Base-by-base conservation (phyloP, 164 flowering plant genomes). In the Nymphaea colorata region DNA sequence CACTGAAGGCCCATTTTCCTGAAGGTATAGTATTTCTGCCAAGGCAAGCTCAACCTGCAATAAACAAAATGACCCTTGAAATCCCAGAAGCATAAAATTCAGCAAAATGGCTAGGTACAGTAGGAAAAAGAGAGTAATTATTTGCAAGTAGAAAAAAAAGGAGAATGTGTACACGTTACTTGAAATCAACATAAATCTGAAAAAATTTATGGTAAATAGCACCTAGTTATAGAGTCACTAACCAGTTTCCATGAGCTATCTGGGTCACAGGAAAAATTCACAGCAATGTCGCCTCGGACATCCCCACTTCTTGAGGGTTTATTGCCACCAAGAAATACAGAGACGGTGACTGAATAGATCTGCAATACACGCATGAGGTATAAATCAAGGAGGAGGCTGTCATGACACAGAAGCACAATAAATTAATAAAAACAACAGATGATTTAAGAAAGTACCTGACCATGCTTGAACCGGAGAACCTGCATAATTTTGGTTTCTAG, bases 261-360 rank as follows among this genome's bases (percentile, higher is more conserved):
- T 42, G 98, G 98, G 79, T 90, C 97, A 79, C 98, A 93, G 44
- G 98, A 90, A 76, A 93, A 93, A 66, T 83, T 87, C 67, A 93
- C 82, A 75, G 92, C 84, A 61, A 93, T 83, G 73, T 93, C 98
- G 63, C 98, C 98, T 71, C 98, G 96, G 4, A 87, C 77, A 80
- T 89, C 87, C 64, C 91, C 91, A 43, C 80, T 84, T 76, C 92
- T 81, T 64, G 98, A 93, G 64, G 97, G 97, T 68, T 80, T 93
- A 75, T 90, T 93, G 66, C 98, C 97, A 66, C 96, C 98, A 73
- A 93, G 93, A 72, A 93, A 93, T 44, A 89, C 97, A 71, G 98
- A 86, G 75, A 90, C 98, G 68, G 89, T 88, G 41, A 80, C 94
- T 59, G 98, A 86, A 76, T 93, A 93, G 64, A 93, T 85, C 97